Conservation (phyloP, 305 asterid genomes). For the Petunia hybrid region DNA sequence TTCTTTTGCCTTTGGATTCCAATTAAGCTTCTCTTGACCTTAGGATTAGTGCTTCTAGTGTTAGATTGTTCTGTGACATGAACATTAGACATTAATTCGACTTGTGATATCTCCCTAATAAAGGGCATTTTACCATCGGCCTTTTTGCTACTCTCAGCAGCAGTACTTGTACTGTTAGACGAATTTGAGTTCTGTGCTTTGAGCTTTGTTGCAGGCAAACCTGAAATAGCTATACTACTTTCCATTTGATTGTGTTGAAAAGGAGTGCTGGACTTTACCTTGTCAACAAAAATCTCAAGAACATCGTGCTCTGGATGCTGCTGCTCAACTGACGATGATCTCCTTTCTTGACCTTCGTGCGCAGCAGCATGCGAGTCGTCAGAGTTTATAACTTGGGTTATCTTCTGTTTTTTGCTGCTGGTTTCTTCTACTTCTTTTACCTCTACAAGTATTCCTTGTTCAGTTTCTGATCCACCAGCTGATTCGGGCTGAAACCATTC, state of each 20-base stretch:
- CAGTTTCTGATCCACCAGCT: not conserved
- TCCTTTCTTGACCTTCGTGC: no score
- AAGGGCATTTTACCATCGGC: not conserved
- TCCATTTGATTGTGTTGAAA: not conserved
- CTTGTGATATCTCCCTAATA: slow-evolving; percentile 12
- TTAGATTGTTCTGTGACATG: not conserved
- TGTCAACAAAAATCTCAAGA: not conserved
- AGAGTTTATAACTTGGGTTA: not conserved
- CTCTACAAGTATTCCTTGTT: not conserved
- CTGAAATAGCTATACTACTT: not conserved
- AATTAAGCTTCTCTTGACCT: not conserved
- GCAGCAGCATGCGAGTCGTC: no score
- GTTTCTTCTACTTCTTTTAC: not conserved
- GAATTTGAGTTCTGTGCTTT: not conserved
- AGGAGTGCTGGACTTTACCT: not conserved
- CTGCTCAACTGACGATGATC: no score
- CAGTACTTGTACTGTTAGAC: not conserved
- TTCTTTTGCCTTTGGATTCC: slow-evolving; percentile 13
- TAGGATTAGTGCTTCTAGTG: not conserved
- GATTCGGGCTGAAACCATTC: no score
- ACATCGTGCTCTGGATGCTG: not conserved
- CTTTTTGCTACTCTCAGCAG: not conserved
- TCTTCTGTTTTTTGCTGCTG: no score
- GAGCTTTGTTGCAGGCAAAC: not conserved
- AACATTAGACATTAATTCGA: not conserved